Evolutionary conservation across 2,329 filamentous ascomycete species (phyloP).

Genomic region (Leptographium galeiforme): DNA sequence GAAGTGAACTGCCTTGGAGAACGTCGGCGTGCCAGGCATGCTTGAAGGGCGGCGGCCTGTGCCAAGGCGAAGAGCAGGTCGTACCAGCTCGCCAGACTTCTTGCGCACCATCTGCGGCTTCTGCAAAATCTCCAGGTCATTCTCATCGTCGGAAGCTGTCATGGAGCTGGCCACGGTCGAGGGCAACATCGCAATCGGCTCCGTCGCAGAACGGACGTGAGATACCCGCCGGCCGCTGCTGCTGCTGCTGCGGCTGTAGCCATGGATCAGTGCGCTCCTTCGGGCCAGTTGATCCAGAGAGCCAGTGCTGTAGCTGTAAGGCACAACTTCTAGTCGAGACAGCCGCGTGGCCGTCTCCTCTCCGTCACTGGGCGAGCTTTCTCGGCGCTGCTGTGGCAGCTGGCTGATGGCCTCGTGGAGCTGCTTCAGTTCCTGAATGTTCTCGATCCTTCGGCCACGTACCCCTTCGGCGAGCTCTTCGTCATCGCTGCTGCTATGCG

Average conservation of each 20-base stretch:
- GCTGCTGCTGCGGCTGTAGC: conserved; percentile 34
- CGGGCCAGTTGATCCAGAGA: conserved; percentile 28
- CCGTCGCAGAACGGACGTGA: conserved; percentile 43
- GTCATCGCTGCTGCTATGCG: conserved; percentile 70
- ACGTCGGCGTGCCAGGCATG: conserved; percentile 94
- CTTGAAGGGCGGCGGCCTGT: conserved; percentile 78
- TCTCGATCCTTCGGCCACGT: conserved; percentile 35
- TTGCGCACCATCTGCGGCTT: conserved; percentile 94
- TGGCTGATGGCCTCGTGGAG: conserved; percentile 72
- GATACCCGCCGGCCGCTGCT: conserved; percentile 29
- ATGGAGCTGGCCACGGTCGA: conserved; percentile 36
- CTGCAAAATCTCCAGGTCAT: conserved; percentile 49
- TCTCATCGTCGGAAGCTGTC: conserved; percentile 48
- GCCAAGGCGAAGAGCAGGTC: conserved; percentile 72
- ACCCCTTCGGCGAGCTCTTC: conserved; percentile 22
- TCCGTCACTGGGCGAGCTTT: conserved; percentile 37
- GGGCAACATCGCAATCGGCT: conserved; percentile 33
- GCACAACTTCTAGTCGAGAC: conserved; percentile 23
- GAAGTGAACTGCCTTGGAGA: conserved; percentile 95
- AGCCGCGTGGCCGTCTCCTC: conserved; percentile 23
- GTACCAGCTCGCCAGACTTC: conserved; percentile 93
- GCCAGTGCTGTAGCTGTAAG: conserved; percentile 34
- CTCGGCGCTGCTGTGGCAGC: conserved; percentile 55
- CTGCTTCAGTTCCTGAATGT: conserved; percentile 50
- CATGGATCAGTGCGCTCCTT: conserved; percentile 20